Evolutionary conservation across 257 asterid genomes (phyloP), one percentile per base, ranked within the genome.

Genomic region (Leonotis leonurus): DNA sequence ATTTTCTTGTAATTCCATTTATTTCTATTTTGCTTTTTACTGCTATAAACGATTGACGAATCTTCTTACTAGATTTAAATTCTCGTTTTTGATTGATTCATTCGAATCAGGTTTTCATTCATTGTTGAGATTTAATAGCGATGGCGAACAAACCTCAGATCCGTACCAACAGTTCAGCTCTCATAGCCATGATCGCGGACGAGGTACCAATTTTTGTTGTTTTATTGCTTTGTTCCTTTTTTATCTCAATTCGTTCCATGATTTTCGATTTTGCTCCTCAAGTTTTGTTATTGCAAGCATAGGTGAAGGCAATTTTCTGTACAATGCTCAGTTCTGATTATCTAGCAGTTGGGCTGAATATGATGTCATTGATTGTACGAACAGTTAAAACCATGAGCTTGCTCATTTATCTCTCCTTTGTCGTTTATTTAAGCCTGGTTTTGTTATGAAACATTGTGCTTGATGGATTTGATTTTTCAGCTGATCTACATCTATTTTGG

Each of bases 141-240:
- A 88, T 90, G 98, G 98, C 96, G 18, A 86, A 86, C 75, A 81
- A 80, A 70, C 67, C 89, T 70, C 95, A 83, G 75, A 78, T 90
- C 80, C 94, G 86, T 60, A 74, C 95, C 3, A 88, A 44, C 64
- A 88, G 62, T 75, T 90, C 98, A 7, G 96, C 98, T 24, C 89
- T 90, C 69, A 82, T 90, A 61, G 89, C 96, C 22, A 90, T 90
- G 98, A 90, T 90, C 43, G 98, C 91, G 48, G 98, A 90, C 69
- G 98, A 90, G 98, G 98, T 90, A 68, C 39, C 61, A 1, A 39
- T 24, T 68, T 62, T 10, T 12, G 6, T 27, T 22, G 4, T 48
- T 59, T 43, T 7, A 5, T 44, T 60, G 14, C 29, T 59, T 13
- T 26, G 30, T 11, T 53, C 12, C 5, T 25, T 35, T 12, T 27